Evolutionary conservation across 768 basidiomycete genomes (phyloP).

Genomic region (Mycena alexandri): DNA sequence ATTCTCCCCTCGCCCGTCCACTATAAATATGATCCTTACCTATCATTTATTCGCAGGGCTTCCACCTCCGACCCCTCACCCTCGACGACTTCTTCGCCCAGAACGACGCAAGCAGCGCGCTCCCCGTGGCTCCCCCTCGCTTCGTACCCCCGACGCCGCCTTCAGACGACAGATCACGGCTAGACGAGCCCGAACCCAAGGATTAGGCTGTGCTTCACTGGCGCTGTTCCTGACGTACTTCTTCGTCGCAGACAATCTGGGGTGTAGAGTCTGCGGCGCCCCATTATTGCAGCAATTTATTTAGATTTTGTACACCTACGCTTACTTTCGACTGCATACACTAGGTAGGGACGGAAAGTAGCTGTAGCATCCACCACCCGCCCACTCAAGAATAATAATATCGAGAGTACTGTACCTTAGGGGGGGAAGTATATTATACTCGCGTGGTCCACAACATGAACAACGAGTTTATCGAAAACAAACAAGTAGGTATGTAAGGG

Average conservation of each 20-base stretch:
- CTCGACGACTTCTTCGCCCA: slow-evolving; percentile 72
- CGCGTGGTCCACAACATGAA: too few relatives aligned
- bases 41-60: slow-evolving; percentile 65
- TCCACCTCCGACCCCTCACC: slow-evolving; percentile 79
- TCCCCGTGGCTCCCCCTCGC: slow-evolving; percentile 12
- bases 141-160: not conserved
- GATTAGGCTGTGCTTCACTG: too few relatives aligned
- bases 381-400: slow-evolving; percentile 30
- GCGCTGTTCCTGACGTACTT: too few relatives aligned
- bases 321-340: slow-evolving; percentile 14
- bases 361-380: not conserved
- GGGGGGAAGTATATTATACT: too few relatives aligned
- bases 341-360: slow-evolving; percentile 7
- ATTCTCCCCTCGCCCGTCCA: not conserved
- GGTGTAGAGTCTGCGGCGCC: too few relatives aligned
- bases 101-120: slow-evolving; percentile 15
- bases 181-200: slow-evolving; percentile 21
- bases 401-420: too few relatives aligned
- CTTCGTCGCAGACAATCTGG: too few relatives aligned
- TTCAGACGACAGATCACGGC: slow-evolving; percentile 22
- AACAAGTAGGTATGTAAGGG: too few relatives aligned
- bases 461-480: too few relatives aligned
- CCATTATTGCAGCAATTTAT: not conserved
- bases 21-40: not conserved
- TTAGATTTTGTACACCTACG: slow-evolving; percentile 20